These are phyloP conservation scores for Schwanniomyces yamadae DNA, from an alignment of 805 yeast genomes.

Conservation along the genomic window DNA sequence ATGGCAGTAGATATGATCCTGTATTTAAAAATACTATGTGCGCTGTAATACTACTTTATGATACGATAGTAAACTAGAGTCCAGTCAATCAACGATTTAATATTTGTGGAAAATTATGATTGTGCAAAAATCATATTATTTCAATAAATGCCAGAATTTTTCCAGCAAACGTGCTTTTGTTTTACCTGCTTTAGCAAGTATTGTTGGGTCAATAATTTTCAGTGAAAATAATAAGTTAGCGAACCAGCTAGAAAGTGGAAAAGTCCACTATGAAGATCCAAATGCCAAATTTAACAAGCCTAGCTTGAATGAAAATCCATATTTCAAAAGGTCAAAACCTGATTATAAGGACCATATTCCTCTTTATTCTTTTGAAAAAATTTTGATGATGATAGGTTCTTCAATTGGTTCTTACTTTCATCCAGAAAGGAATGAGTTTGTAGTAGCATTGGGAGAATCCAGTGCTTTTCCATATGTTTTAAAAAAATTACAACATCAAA, in stretches of 20 bases:
- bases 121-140: no score
- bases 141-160: no score
- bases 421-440: conserved; percentile 73
- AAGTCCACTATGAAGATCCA: conserved; percentile 39
- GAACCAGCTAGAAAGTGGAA: conserved; percentile 55
- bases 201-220: conserved; percentile 31
- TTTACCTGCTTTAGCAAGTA: conserved; percentile 16
- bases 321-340: conserved; percentile 40
- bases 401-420: conserved; percentile 75
- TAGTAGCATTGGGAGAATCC: conserved; percentile 85
- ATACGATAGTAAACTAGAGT: no score
- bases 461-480: conserved; percentile 76
- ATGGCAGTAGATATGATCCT: no score
- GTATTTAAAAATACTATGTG: no score
- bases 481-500: conserved; percentile 57
- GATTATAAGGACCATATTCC: conserved; percentile 81
- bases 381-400: conserved; percentile 64
- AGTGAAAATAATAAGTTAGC: conserved; percentile 54
- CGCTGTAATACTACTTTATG: no score
- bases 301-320: conserved; percentile 21
- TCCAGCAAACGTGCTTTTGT: conserved; percentile 12
- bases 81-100: no score
- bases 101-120: no score
- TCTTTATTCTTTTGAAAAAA: conserved; percentile 58
- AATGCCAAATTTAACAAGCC: conserved; percentile 29